These are phyloP conservation scores for Chlorella sp. DNA, from an alignment of 139 green algal species.

Conservation along the genomic window DNA sequence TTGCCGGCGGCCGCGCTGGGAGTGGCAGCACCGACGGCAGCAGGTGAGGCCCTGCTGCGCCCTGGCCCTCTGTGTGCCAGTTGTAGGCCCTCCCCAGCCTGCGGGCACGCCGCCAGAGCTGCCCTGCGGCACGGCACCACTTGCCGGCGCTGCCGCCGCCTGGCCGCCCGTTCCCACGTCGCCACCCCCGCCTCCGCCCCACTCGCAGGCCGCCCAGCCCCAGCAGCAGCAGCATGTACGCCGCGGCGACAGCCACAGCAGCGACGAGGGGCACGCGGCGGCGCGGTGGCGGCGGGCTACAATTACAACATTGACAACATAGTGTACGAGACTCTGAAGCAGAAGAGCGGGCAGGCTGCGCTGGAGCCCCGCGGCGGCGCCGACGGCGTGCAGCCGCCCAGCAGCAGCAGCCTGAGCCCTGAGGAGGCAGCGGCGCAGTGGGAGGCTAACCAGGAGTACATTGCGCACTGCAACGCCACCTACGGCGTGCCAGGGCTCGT, in stretches of 20 bases:
- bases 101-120: no score
- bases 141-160: not conserved
- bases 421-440: not conserved
- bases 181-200: not conserved
- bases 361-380: not conserved
- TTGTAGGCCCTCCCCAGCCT: not conserved
- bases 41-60: not conserved
- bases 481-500: slow-evolving; percentile 43
- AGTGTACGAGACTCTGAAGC: no score
- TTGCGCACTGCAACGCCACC: slow-evolving; percentile 49
- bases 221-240: not conserved
- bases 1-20: no score
- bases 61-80: not conserved
- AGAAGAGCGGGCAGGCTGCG: not conserved
- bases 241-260: no score
- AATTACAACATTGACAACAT: no score
- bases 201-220: not conserved
- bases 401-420: not conserved
- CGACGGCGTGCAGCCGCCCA: slow-evolving; percentile 13
- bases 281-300: no score
- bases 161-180: not conserved
- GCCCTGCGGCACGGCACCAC: not conserved
- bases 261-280: no score
- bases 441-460: slow-evolving; percentile 27
- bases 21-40: not conserved